Base-by-base conservation (phyloP, 2,329 filamentous ascomycete species). In the Moelleriella libera region DNA sequence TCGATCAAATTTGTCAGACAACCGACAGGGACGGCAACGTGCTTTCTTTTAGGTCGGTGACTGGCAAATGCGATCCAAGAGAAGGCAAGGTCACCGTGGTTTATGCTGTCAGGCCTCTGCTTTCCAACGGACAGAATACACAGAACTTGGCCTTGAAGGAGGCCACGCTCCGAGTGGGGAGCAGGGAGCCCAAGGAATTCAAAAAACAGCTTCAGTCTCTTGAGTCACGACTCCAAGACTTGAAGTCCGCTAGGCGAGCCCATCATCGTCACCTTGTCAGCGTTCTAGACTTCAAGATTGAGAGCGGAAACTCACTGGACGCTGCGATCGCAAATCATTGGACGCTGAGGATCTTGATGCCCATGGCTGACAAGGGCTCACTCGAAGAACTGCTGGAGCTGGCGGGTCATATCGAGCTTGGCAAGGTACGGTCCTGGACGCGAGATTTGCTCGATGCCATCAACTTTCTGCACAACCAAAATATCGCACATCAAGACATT, bases 371-470 rank as follows among this genome's bases (percentile, higher is more conserved):
- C 46, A 88, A 86, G 61, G 88, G 88, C 0, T 86, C 89, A 0
- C 68, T 98, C 11, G 78, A 83, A 30, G 88, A 95, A 56, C 71
- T 94, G 21, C 71, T 98, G 31, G 83, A 90, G 48, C 76, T 90
- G 50, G 80, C 88, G 41, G 87, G 85, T 5, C 76, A 76, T 31
- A 68, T 96, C 45, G 78, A 83, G 41, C 76, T 85, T 46, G 77
- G 78, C 52, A 89, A 83, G 60, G 82, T 89, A 43, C 83, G 88
- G 47, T 82, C 86, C 29, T 97, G 88, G 83, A 92, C 88, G n/a
- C 80, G 89, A 50, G 88, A 95, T 57, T 72, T 98, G 14, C 75
- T 98, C 30, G 88, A 96, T 65, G 92, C 83, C 0, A 69, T 98
- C 30, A 85, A 88, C 49, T 94, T 84, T 60, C 78, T 94, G 46